Evolutionary conservation across 2,329 filamentous ascomycete species (phyloP), one percentile per base, ranked within the genome.

Genomic region (Onygenales sp.): DNA sequence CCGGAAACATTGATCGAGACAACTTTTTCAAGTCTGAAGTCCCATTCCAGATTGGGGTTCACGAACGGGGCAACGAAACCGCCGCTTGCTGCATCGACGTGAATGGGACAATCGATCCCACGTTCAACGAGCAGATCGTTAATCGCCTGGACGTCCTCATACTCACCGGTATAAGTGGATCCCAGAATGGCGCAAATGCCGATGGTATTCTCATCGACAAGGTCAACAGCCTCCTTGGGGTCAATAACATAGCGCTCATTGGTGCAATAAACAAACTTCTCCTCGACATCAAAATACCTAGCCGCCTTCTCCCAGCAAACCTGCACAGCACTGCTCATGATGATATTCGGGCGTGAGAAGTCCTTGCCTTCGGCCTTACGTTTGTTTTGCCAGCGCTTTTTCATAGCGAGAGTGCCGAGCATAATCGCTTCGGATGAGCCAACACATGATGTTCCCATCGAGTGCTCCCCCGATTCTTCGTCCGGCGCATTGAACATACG

Each of bases 271-370:
- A 83, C 79, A 58, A 81, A 90, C 72, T 87, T 88, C 76, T 96
- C 91, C 61, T 96, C 92, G 42, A 96, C 81, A 64, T 97, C 92
- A 63, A 95, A 93, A 74, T 94, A 95, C 50, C 89, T 80, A 4
- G 86, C 83, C 0, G 86, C 85, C 76, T 96, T 96, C 71, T 96
- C 90, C 91, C 91, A 96, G 78, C 90, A 95, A 42, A 96, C 92
- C 73, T 97, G 92, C 2, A 96, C 92, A 34, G 92, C 91, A 31
- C 88, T 89, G 63, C 88, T 93, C 92, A 97, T 96, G 76, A 97
- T 76, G 57, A 97, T 85, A 73, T 97, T 97, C 52, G 92, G 92
- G 44, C 80, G 80, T 57, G 90, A 87, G 56, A 70, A 81, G 52
- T 89, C 81, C 75, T 94, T 93, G 56, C 90, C 91, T 62, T 82